Base-by-base conservation (phyloP, 2,329 filamentous ascomycete genomes). In the Ceratocystis ficicola region DNA sequence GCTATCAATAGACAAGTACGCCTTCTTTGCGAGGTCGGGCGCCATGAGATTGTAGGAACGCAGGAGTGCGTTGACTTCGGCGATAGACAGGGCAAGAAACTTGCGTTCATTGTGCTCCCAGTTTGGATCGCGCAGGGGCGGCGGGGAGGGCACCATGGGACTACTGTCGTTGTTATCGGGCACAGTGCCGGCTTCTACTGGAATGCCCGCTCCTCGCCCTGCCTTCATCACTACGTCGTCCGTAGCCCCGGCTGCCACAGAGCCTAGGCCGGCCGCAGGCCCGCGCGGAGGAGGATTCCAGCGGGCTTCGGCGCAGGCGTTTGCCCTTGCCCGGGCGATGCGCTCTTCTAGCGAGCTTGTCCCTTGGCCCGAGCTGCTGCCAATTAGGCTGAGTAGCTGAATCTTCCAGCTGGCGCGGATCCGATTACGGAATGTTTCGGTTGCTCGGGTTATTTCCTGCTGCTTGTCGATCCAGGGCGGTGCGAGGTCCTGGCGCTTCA, bases 381-480 rank as follows among this genome's bases (percentile, higher is more conserved):
- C 80, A 70, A 97, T 95, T 70, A 86, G 82, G 62, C 89, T 79
- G 1, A 90, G 86, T 4, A 88, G 90, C 74, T 95, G 89, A 44
- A 91, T 81, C 73, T 83, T 86, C 93, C 93, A 97, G 70, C 95
- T 90, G 50, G 81, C 83, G 44, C 92, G 80, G 68, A 97, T 73
- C n/a, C 90, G 79, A 1, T 79, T 76, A 1, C 94, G 83, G 72
- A 99, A 96, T 0, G 80, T 79, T 12, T 79, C 81, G 0, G 86
- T 82, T 0, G 88, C 82, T 68, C 83, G 85, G 10, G 85, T 81
- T 5, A 97, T 78, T 71, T 96, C 91, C 73, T 97, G 93, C 74
- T 99, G 94, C 76, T 96, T 97, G 76, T 99, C 94, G 68, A 99
- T 97, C 94, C 94, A 99, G 0, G 93, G 93, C 0, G 94, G 94